These are phyloP conservation scores for Phascolomyces articulosus DNA, from an alignment of 371 early-diverging fungal genomes.

Conservation along the genomic window DNA sequence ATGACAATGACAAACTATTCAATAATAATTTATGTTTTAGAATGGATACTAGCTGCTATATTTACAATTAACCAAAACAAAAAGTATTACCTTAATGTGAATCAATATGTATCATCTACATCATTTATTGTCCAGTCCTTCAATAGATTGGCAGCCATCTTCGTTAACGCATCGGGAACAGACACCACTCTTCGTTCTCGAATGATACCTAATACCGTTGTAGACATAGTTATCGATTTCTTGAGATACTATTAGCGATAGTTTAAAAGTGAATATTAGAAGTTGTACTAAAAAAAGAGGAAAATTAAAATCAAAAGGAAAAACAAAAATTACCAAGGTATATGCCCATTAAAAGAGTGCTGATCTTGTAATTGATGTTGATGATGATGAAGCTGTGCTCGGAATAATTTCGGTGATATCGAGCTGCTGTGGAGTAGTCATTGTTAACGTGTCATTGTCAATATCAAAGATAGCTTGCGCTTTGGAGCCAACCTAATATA, in stretches of 20 bases:
- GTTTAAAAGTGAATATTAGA: conserved; percentile 3
- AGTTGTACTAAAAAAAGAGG: background rate
- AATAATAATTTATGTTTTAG: background rate
- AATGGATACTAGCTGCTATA: background rate
- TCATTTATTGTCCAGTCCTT: background rate
- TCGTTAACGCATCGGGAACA: conserved; percentile 1
- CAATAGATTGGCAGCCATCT: background rate
- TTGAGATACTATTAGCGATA: conserved; percentile 3
- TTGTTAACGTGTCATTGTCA: background rate
- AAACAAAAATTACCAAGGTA: conserved; percentile 1
- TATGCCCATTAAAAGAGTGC: background rate
- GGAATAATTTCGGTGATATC: background rate
- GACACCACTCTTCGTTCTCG: background rate
- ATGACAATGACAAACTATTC: conserved; percentile 1
- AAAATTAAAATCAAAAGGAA: background rate
- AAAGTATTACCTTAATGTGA: conserved; percentile 1
- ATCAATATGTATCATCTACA: background rate
- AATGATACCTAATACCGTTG: background rate
- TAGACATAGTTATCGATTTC: conserved; percentile 2
- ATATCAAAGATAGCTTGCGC: background rate
- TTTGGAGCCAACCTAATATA: background rate
- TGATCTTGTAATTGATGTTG: conserved; percentile 1
- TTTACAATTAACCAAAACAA: background rate
- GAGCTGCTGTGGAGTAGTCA: background rate
- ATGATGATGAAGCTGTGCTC: background rate